Conservation (phyloP, 305 asterid species). For the Petunia hybrid region DNA sequence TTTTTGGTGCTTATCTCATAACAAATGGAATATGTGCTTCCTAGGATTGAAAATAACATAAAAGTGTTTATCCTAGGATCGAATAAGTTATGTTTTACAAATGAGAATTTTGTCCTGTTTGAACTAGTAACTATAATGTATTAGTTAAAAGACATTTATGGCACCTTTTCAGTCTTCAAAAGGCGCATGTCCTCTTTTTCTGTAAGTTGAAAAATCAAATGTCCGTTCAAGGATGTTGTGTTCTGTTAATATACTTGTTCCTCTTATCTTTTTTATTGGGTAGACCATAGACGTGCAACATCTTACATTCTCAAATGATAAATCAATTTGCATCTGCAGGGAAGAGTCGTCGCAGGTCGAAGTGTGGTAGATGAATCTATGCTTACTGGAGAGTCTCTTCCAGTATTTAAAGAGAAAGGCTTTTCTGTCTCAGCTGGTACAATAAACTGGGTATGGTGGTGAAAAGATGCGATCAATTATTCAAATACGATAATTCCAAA, state of each 20-base stretch:
- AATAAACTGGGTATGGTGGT: slow-evolving; percentile 87
- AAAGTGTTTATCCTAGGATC: neutral
- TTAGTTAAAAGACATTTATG: neutral
- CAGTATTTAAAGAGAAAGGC: slow-evolving; percentile 89
- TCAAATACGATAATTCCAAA: slow-evolving; percentile 16
- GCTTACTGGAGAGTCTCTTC: slow-evolving; percentile 99
- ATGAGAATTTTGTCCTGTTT: neutral
- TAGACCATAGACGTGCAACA: slow-evolving; percentile 25
- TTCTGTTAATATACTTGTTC: slow-evolving; percentile 27
- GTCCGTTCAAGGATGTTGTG: neutral
- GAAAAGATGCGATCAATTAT: slow-evolving; percentile 20
- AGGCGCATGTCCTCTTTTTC: neutral
- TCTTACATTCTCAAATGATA: slow-evolving; percentile 42
- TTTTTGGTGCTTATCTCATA: neutral
- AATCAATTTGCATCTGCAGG: slow-evolving; percentile 61
- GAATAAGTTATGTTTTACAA: slow-evolving; percentile 9
- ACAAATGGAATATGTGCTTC: neutral
- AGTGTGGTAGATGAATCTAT: slow-evolving; percentile 99
- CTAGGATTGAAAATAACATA: neutral
- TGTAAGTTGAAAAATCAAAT: neutral
- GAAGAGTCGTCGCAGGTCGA: slow-evolving; percentile 89
- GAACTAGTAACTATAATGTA: neutral
- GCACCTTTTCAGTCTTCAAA: neutral
- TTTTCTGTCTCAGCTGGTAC: slow-evolving; percentile 93
- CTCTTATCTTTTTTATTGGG: slow-evolving; percentile 32